Conservation (phyloP, 768 basidiomycete genomes). For the Xanthoconium purpureum region DNA sequence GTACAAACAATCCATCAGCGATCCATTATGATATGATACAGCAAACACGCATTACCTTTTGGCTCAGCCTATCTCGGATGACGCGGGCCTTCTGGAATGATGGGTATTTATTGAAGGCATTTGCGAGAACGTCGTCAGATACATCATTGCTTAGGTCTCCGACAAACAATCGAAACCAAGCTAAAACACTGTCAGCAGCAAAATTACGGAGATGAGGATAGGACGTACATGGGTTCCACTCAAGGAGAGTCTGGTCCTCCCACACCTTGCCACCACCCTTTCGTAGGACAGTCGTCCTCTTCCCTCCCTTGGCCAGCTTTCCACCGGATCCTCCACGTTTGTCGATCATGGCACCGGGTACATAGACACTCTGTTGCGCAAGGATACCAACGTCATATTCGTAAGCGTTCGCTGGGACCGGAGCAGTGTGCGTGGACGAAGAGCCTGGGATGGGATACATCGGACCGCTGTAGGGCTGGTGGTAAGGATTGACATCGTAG, state of each 20-base stretch:
- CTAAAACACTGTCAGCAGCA: conserved; percentile 38
- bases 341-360: conserved; percentile 87
- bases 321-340: conserved; percentile 84
- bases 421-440: conserved; percentile 67
- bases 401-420: conserved; percentile 86
- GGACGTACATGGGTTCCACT: conserved; percentile 92
- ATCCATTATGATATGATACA: background rate
- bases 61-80: conserved; percentile 88
- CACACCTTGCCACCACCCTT: conserved; percentile 96
- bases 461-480: conserved; percentile 76
- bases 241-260: conserved; percentile 96
- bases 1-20: conserved; percentile 5
- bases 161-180: conserved; percentile 97
- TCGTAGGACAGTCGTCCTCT: conserved; percentile 88
- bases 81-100: conserved; percentile 96
- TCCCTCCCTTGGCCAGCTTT: conserved; percentile 84
- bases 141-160: conserved; percentile 98
- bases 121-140: conserved; percentile 88
- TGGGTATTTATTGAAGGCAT: conserved; percentile 90
- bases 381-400: conserved; percentile 90
- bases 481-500: conserved; percentile 73
- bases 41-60: conserved; percentile 60
- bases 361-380: conserved; percentile 89
- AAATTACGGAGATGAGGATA: background rate
- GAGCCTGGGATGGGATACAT: conserved; percentile 64